phyloP scores from a whole-genome alignment of 805 yeast genomes.

The Kazachstania martiniae region DNA sequence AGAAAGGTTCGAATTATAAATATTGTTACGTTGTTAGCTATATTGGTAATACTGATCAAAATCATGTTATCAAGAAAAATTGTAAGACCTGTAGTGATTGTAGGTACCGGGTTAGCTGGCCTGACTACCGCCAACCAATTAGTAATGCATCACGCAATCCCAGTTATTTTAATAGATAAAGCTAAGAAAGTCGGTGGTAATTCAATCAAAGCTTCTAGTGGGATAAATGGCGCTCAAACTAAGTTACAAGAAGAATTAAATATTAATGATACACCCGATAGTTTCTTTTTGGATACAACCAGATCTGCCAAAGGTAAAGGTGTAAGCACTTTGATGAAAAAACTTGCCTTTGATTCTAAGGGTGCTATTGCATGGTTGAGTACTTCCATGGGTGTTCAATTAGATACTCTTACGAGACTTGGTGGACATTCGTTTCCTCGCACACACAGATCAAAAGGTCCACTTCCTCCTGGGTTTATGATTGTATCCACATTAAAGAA shows the following conservation, averaged over 20 bases:
- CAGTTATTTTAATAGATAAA: constrained; percentile 41
- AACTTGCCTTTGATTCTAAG: constrained; percentile 49
- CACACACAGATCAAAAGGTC: constrained; percentile 65
- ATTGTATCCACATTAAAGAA: constrained; percentile 38
- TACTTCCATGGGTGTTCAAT: constrained; percentile 42
- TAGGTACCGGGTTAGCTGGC: constrained; percentile 52
- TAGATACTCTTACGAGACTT: constrained; percentile 58
- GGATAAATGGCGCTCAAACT: constrained; percentile 60
- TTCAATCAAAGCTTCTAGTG: constrained; percentile 52
- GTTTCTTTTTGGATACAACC: constrained; percentile 56
- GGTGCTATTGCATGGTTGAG: constrained; percentile 65
- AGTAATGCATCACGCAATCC: constrained; percentile 28
- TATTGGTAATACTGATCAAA: too few species aligned
- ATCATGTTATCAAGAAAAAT: too few species aligned
- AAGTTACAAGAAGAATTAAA: constrained; percentile 41
- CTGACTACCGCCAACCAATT: constrained; percentile 35
- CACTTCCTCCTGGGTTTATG: constrained; percentile 50
- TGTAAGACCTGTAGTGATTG: constrained; percentile 33
- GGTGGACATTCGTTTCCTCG: constrained; percentile 79
- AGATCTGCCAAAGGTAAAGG: constrained; percentile 58
- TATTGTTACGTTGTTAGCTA: too few species aligned
- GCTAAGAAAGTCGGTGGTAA: constrained; percentile 44
- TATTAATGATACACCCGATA: constrained; percentile 46
- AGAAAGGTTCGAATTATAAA: too few species aligned
- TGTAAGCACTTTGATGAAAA: constrained; percentile 44